Conservation (phyloP, 2,329 filamentous ascomycete genomes). For the Curvularia verruculosa region DNA sequence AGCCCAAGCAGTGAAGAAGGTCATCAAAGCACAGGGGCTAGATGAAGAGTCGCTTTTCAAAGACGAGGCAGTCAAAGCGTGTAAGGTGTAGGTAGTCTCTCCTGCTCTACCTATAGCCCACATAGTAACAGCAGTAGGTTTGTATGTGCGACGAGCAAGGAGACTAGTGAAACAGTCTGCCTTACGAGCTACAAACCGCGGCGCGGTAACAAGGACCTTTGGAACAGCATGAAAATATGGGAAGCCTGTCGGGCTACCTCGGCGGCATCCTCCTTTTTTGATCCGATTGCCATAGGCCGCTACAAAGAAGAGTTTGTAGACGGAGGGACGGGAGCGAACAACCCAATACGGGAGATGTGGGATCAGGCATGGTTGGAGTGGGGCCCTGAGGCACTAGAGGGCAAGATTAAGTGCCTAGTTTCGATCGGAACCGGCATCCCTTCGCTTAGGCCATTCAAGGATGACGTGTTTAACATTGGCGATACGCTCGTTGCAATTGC, state of each 20-base stretch:
- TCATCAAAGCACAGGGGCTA: too few relatives aligned
- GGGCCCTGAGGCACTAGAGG: slow-evolving; percentile 18
- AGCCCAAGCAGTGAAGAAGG: too few relatives aligned
- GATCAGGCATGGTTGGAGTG: slow-evolving; percentile 35
- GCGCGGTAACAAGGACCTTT: slow-evolving; percentile 27
- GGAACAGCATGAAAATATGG: too few relatives aligned
- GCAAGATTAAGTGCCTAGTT: slow-evolving; percentile 21
- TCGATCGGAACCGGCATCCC: slow-evolving; percentile 26
- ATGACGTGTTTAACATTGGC: slow-evolving; percentile 19
- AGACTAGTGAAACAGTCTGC: slow-evolving; percentile 40
- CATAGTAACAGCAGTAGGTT: slow-evolving; percentile 11
- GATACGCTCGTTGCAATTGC: slow-evolving; percentile 20
- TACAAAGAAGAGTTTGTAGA: slow-evolving; percentile 50
- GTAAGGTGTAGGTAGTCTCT: too few relatives aligned
- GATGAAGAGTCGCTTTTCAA: too few relatives aligned
- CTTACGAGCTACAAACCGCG: slow-evolving; percentile 43
- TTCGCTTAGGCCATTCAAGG: slow-evolving; percentile 25
- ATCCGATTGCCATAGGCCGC: slow-evolving; percentile 19
- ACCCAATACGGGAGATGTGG: slow-evolving; percentile 54
- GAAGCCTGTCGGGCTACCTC: slow-evolving; percentile 21
- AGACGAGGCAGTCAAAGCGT: too few relatives aligned
- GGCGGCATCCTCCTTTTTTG: slow-evolving; percentile 21
- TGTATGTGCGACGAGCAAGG: slow-evolving; percentile 37
- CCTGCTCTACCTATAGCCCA: too few relatives aligned
- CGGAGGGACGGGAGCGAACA: slow-evolving; percentile 50